Evolutionary conservation across 1,139 yeast genomes (phyloP), one percentile per base, ranked within the genome.

Genomic region (Yamadazyma atlantica): DNA sequence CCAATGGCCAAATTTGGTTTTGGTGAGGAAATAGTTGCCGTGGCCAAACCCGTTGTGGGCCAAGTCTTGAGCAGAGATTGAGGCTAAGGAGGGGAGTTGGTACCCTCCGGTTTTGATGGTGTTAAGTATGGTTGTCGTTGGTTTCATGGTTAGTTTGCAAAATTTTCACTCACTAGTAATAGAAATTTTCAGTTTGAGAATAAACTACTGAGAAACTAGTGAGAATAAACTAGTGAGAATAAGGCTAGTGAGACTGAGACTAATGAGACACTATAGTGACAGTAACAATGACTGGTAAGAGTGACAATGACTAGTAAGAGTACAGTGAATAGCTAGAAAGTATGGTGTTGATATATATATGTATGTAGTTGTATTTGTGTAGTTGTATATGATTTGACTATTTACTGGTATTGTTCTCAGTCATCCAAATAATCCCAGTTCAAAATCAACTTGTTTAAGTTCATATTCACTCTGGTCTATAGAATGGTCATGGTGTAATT

Each of bases 1-100:
- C 61, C 86, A 68, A 54, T 82, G 80, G 4, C 85, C 84, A 38
- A 66, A 71, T 18, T 71, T 62, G 9, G 85, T 70, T 57, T 82
- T 79, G 29, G 66, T 60, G 25, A 84, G 62, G 52, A 55, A 63
- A 56, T 84, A 84, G 30, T 59, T 60, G 7, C 62, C 53, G 16
- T 54, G 51, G 8, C 79, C 82, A 49, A 76, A 76, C 2, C 66
- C 60, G 32, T 64, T 59, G 34, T 67, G 66, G 16, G 71, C 70
- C 31, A 68, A 55, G 21, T 66, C 66, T 14, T 44, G 38, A 32
- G 47, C 54, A 7, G 53, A 40, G 17, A 67, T 49, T 17, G 64
- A 45, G 4, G 57, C 38, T 35, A 68, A 53, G 1, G 60, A 25
- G 1, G 71, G 71, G 9, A 66, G 46, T 38, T 51, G 64, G 58